Conservation (phyloP, 371 early-diverging fungal species). For the Rhizopus delemar region DNA sequence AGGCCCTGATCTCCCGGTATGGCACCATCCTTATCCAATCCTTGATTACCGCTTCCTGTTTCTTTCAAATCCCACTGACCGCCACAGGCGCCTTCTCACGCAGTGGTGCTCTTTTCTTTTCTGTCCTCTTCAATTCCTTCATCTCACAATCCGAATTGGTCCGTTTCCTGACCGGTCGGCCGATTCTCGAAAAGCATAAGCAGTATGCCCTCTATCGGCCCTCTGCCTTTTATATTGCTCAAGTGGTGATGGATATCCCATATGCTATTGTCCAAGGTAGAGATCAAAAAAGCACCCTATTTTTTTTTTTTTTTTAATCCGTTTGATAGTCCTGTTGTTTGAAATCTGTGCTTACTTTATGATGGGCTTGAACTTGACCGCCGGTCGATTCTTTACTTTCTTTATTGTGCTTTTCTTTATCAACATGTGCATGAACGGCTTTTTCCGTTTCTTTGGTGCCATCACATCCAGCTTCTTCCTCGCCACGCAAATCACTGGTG, state of each 20-base stretch:
- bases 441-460: conserved; percentile 45
- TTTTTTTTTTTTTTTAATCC: background rate
- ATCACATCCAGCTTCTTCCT: conserved; percentile 54
- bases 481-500: conserved; percentile 57
- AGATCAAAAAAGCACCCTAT: too few relatives aligned
- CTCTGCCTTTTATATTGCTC: conserved; percentile 55
- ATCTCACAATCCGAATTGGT: conserved; percentile 57
- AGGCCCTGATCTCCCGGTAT: conserved; percentile 52
- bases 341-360: conserved; percentile 59
- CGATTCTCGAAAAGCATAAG: conserved; percentile 66
- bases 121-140: conserved; percentile 58
- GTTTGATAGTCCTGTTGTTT: conserved; percentile 35
- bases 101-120: conserved; percentile 67
- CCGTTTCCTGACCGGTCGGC: conserved; percentile 56
- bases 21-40: conserved; percentile 62
- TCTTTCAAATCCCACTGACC: conserved; percentile 53
- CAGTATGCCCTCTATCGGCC: conserved; percentile 60
- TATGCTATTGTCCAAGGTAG: conserved; percentile 40
- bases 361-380: conserved; percentile 49
- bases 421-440: conserved; percentile 57
- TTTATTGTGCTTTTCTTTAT: conserved; percentile 46
- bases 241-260: conserved; percentile 46
- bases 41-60: conserved; percentile 67
- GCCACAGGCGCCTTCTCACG: conserved; percentile 67
- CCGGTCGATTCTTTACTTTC: conserved; percentile 55